Evolutionary conservation across 2,329 filamentous ascomycete genomes (phyloP).

Genomic region (Podosphaera fusca): DNA sequence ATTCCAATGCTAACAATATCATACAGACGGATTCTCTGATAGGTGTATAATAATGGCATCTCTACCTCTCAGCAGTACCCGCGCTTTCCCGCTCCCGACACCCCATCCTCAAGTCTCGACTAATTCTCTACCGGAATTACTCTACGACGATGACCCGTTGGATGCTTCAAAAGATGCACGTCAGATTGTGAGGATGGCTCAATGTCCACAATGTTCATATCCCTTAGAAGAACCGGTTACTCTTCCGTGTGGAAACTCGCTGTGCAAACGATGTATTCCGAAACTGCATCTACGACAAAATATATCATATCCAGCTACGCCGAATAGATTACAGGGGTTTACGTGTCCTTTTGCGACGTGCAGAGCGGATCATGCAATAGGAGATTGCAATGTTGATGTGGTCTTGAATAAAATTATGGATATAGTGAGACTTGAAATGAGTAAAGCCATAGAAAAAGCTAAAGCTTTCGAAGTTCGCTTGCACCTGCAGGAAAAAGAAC

Average conservation of each 20-base stretch:
- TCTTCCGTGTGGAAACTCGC: slow-evolving; percentile 56
- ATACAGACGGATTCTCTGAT: slow-evolving; percentile 5
- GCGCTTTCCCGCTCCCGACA: neutral
- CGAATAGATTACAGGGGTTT: slow-evolving; percentile 45
- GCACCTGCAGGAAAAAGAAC: slow-evolving; percentile 18
- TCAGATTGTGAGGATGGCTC: slow-evolving; percentile 46
- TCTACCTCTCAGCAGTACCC: slow-evolving; percentile 6
- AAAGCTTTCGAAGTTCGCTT: slow-evolving; percentile 20
- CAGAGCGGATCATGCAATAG: slow-evolving; percentile 45
- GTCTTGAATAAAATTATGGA: slow-evolving; percentile 49
- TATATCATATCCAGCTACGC: slow-evolving; percentile 53
- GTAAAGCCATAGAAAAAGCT: slow-evolving; percentile 17
- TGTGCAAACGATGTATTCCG: slow-evolving; percentile 58
- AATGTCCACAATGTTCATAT: slow-evolving; percentile 52
- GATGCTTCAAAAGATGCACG: slow-evolving; percentile 32
- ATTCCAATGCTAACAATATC: slow-evolving; percentile 3
- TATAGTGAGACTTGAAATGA: slow-evolving; percentile 30
- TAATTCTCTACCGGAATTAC: neutral
- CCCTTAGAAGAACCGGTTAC: slow-evolving; percentile 47
- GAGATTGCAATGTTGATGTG: slow-evolving; percentile 58
- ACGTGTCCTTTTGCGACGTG: slow-evolving; percentile 50
- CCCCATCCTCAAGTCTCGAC: neutral
- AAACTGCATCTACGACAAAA: slow-evolving; percentile 37
- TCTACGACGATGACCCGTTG: slow-evolving; percentile 14
- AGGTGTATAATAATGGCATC: slow-evolving; percentile 8